These are phyloP conservation scores for Wickerhamomyces canadensis DNA, from an alignment of 805 yeast genomes.

Conservation along the genomic window DNA sequence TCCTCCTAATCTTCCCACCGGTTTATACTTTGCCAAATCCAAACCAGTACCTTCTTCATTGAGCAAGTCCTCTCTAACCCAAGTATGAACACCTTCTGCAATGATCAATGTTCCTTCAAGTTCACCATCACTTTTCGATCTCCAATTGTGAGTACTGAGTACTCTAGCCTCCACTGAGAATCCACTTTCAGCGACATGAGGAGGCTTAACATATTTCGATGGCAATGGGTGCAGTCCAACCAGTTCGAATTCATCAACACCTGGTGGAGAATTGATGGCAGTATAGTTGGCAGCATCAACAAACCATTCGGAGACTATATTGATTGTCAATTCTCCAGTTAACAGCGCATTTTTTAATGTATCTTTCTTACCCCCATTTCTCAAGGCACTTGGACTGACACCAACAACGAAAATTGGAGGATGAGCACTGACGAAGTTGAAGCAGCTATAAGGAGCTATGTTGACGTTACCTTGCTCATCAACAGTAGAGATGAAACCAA, in stretches of 20 bases:
- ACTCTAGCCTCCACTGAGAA: constrained; percentile 54
- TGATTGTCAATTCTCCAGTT: constrained; percentile 50
- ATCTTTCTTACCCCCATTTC: constrained; percentile 41
- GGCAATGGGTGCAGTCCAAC: constrained; percentile 45
- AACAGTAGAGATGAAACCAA: constrained; percentile 51
- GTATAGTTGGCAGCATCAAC: constrained; percentile 56
- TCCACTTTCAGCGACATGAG: constrained; percentile 57
- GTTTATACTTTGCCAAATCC: constrained; percentile 43
- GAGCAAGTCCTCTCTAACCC: constrained; percentile 48
- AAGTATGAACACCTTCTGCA: constrained; percentile 54
- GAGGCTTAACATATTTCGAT: constrained; percentile 43
- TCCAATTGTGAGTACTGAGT: constrained; percentile 38
- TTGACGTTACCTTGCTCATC: constrained; percentile 38
- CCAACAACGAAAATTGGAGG: constrained; percentile 57
- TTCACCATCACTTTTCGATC: constrained; percentile 32
- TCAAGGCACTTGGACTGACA: constrained; percentile 33
- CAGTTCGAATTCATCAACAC: constrained; percentile 49
- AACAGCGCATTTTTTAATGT: constrained; percentile 42
- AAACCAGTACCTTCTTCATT: constrained; percentile 34
- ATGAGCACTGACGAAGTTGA: constrained; percentile 40
- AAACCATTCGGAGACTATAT: constrained; percentile 58
- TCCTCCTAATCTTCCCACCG: constrained; percentile 52
- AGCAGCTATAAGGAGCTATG: constrained; percentile 59
- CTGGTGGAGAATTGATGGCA: constrained; percentile 40
- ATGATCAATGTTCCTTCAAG: constrained; percentile 33